A percentile compares a stretch with the other conserved stretches of the same genome.
Conservation (phyloP, 306 rosid species). For the Potentilla sterilis region DNA sequence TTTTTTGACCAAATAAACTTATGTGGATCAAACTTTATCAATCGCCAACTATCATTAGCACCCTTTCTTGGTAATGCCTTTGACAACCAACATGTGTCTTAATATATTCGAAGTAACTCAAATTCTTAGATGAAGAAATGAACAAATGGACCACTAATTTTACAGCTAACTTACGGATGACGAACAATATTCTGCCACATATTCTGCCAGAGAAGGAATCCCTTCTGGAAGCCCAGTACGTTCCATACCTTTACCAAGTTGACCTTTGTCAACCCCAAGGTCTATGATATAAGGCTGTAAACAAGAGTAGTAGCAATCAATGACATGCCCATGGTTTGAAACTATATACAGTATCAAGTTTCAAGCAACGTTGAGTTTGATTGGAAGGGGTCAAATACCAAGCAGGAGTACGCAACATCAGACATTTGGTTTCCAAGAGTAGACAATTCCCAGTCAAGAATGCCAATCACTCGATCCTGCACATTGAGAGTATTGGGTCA, state of each 20-base stretch:
- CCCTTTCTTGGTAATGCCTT: slow-evolving; percentile 18
- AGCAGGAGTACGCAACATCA: slow-evolving; percentile 73
- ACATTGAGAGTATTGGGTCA: slow-evolving; percentile 28
- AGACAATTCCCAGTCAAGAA: slow-evolving; percentile 98
- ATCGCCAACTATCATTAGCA: slow-evolving; percentile 10
- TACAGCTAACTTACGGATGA: slow-evolving; percentile 51
- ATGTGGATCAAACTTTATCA: background rate
- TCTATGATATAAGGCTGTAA: slow-evolving; percentile 64
- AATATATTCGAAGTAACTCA: slow-evolving; percentile 9
- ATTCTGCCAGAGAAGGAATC: slow-evolving; percentile 76
- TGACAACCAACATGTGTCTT: slow-evolving; percentile 7
- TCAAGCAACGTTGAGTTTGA: slow-evolving; percentile 1
- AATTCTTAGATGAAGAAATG: background rate
- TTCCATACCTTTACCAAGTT: slow-evolving; percentile 49
- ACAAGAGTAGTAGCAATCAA: slow-evolving; percentile 20
- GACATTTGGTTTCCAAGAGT: slow-evolving; percentile 98
- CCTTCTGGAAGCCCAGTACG: slow-evolving; percentile 66
- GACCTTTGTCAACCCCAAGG: slow-evolving; percentile 30
- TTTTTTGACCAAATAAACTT: background rate
- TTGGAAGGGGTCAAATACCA: slow-evolving; percentile 48
- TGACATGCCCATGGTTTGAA: slow-evolving; percentile 10
- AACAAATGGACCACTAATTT: slow-evolving; percentile 6
- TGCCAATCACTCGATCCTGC: slow-evolving; percentile 96
- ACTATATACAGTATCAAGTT: slow-evolving; percentile 12
- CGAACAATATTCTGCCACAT: slow-evolving; percentile 82